Conservation (phyloP, 164 flowering plant species). For the Stephania cephalantha region DNA sequence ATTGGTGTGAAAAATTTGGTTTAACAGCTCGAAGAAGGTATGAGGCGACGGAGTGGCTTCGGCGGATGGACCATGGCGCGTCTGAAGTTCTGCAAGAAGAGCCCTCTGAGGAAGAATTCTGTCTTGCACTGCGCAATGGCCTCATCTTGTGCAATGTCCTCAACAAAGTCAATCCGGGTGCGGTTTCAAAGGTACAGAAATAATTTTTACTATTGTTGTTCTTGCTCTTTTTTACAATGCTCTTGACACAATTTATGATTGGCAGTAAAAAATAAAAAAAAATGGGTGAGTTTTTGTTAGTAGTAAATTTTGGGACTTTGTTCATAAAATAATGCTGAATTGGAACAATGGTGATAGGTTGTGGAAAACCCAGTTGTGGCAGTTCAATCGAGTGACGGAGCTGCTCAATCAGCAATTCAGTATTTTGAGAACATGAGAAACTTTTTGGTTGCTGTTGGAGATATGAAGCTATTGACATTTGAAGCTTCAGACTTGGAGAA, state of each 20-base stretch:
- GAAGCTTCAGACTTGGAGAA: slow-evolving; percentile 88
- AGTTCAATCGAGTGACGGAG: slow-evolving; percentile 56
- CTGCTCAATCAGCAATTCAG: slow-evolving; percentile 85
- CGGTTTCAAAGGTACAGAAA: slow-evolving; percentile 58
- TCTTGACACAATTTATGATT: neutral
- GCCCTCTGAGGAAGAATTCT: slow-evolving; percentile 77
- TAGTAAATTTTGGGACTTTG: too few relatives aligned
- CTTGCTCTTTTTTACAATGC: too few relatives aligned
- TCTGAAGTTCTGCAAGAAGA: slow-evolving; percentile 39
- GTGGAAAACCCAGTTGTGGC: slow-evolving; percentile 64
- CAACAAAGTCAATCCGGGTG: slow-evolving; percentile 85
- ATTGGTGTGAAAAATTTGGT: neutral
- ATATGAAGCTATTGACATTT: slow-evolving; percentile 72
- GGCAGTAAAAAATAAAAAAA: too few relatives aligned
- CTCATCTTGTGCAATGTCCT: slow-evolving; percentile 87
- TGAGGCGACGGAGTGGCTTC: slow-evolving; percentile 74
- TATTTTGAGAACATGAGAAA: slow-evolving; percentile 91
- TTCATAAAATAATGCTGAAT: too few relatives aligned
- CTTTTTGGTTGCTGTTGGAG: slow-evolving; percentile 67
- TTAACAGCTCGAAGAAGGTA: slow-evolving; percentile 57
- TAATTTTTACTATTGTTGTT: too few relatives aligned
- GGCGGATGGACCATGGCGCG: slow-evolving; percentile 67
- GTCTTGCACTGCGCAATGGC: slow-evolving; percentile 73
- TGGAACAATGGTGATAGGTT: slow-evolving; percentile 35
- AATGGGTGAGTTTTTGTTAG: too few relatives aligned